A percentile compares a stretch with the other conserved stretches of the same genome.
phyloP scores from a whole-genome alignment of 768 basidiomycete genomes.

The Agrocybe chaxingu region DNA sequence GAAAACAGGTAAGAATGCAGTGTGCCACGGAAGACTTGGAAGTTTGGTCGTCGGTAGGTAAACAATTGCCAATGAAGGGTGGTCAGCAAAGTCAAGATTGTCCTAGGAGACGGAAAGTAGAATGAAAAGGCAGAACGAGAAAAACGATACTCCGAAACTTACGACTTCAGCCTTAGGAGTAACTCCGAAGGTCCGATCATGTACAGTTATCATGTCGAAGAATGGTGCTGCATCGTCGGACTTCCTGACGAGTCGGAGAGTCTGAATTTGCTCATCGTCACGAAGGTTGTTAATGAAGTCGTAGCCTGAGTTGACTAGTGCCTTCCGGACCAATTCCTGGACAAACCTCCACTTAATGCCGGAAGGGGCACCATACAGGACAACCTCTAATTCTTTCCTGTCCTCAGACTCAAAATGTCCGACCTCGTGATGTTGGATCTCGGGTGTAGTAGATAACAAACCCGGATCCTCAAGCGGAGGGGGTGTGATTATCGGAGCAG shows the following conservation, averaged over 20 bases:
- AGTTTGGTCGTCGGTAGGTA: constrained; percentile 54
- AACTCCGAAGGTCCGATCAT: constrained; percentile 34
- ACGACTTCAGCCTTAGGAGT: constrained; percentile 20
- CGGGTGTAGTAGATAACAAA: constrained; percentile 28
- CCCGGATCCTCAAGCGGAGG: constrained; percentile 32
- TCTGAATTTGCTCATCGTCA: constrained; percentile 22
- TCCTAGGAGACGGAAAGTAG: constrained; percentile 34
- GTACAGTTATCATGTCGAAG: constrained; percentile 29
- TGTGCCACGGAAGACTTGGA: constrained; percentile 33
- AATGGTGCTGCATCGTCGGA: constrained; percentile 22
- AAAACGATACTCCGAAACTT: constrained; percentile 28
- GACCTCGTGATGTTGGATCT: constrained; percentile 29
- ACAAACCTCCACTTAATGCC: constrained; percentile 60
- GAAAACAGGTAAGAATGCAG: constrained; percentile 59
- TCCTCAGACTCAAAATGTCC: constrained; percentile 17
- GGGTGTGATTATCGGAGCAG: constrained; percentile 11
- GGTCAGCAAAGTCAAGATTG: constrained; percentile 24
- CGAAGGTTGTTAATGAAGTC: constrained; percentile 23
- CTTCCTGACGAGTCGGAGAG: constrained; percentile 25
- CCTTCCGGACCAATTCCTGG: constrained; percentile 56
- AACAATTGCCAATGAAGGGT: constrained; percentile 65
- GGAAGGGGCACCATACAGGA: constrained; percentile 65
- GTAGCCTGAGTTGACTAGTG: constrained; percentile 37
- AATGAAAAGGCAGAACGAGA: constrained; percentile 29
- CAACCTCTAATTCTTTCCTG: constrained; percentile 51